Conservation (phyloP, 331 rosid genomes). For the Pyracantha coccinea region DNA sequence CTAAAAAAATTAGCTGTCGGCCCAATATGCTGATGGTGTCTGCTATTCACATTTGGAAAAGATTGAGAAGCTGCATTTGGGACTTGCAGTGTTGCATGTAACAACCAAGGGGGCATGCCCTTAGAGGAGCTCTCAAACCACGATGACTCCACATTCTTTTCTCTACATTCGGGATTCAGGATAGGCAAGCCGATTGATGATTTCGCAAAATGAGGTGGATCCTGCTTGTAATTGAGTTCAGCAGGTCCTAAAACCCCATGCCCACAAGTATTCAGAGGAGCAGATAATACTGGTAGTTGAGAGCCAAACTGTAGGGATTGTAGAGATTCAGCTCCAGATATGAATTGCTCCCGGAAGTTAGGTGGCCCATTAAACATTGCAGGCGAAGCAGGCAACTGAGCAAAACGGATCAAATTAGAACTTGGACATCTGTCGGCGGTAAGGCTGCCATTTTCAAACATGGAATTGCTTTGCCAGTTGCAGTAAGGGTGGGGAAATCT, state of each 20-base stretch:
- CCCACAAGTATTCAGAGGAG: constrained; percentile 29
- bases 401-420: constrained; percentile 28
- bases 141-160: constrained; percentile 28
- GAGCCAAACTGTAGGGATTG: constrained; percentile 38
- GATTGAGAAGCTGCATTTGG: constrained; percentile 33
- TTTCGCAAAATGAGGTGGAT: constrained; percentile 32
- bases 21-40: constrained; percentile 30
- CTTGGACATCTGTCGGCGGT: constrained; percentile 28
- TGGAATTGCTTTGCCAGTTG: constrained; percentile 27
- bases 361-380: constrained; percentile 30
- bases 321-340: constrained; percentile 43
- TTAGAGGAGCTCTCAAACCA: constrained; percentile 44
- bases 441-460: constrained; percentile 32
- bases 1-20: constrained; percentile 32
- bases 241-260: constrained; percentile 28
- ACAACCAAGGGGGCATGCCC: constrained; percentile 54
- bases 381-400: constrained; percentile 32
- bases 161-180: constrained; percentile 46
- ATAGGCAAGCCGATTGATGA: constrained; percentile 58
- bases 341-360: constrained; percentile 33
- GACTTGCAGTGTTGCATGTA: constrained; percentile 41
- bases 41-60: constrained; percentile 25
- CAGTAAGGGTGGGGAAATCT: constrained; percentile 31
- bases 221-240: constrained; percentile 39
- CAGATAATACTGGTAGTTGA: constrained; percentile 28